These are phyloP conservation scores for Trichopus zeylanicus DNA, from an alignment of 116 monocot species.

Conservation along the genomic window DNA sequence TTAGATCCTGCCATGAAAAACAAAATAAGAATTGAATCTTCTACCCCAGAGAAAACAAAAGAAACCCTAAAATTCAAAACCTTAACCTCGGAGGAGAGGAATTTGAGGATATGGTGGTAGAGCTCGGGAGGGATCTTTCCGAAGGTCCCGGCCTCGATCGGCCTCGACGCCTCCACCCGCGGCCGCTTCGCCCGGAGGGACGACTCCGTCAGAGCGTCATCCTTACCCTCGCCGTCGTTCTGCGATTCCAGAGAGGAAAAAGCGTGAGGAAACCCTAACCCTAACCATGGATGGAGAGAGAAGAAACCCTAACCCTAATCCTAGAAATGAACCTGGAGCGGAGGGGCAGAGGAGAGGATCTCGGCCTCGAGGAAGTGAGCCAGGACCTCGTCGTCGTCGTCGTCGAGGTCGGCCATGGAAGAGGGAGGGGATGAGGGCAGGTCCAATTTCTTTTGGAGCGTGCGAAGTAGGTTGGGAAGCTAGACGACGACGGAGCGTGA, in stretches of 20 bases:
- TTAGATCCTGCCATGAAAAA: conserved; percentile 56
- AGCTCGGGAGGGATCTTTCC: conserved; percentile 77
- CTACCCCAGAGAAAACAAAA: not conserved
- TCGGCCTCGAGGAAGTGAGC: conserved; percentile 78
- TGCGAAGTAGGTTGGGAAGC: too few species aligned
- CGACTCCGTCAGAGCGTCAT: not conserved
- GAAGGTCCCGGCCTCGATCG: conserved; percentile 53
- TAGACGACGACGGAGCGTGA: too few species aligned
- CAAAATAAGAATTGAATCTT: conserved; percentile 1
- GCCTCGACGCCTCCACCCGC: conserved; percentile 18
- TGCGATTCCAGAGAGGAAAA: not conserved
- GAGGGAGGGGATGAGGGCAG: too few species aligned
- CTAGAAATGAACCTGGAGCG: not conserved
- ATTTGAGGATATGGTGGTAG: conserved; percentile 86
- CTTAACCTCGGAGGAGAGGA: conserved; percentile 84
- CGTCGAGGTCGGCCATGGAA: too few species aligned
- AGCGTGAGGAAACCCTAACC: not conserved
- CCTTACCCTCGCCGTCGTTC: conserved; percentile 3
- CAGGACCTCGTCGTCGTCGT: conserved; percentile 43
- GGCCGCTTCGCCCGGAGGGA: conserved; percentile 24
- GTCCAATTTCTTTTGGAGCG: too few species aligned
- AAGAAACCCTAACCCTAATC: conserved; percentile 8
- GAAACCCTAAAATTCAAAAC: not conserved
- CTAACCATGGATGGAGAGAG: not conserved
- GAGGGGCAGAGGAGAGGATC: conserved; percentile 44